Conservation (phyloP, 192 early-diverging fungal genomes). For the Podila epicladia region DNA sequence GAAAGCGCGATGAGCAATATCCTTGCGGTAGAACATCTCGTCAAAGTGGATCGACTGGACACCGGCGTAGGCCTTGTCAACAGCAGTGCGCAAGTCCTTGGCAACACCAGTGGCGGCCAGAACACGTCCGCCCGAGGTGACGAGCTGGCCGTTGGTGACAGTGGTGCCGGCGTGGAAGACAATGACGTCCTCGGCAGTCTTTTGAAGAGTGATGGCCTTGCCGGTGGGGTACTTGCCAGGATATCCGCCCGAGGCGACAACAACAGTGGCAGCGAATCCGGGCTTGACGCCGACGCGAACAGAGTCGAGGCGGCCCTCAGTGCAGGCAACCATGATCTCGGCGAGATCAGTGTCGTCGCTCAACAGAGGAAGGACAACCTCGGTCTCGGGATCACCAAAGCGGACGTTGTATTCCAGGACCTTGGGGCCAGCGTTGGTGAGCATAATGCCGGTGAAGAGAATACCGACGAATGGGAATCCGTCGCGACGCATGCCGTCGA, state of each 20-base stretch:
- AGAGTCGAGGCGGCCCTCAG: constrained; percentile 91
- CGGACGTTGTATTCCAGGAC: constrained; percentile 98
- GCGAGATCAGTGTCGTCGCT: constrained; percentile 85
- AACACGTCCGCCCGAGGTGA: constrained; percentile 95
- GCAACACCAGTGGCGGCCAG: constrained; percentile 90
- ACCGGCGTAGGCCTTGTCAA: constrained; percentile 79
- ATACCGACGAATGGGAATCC: constrained; percentile 97
- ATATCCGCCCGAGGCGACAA: constrained; percentile 93
- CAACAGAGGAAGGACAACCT: constrained; percentile 92
- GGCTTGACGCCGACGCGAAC: constrained; percentile 78
- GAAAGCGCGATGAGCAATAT: constrained; percentile 86
- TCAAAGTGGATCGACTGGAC: constrained; percentile 83
- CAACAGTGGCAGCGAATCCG: constrained; percentile 89
- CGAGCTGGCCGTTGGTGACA: constrained; percentile 62
- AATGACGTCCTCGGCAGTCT: constrained; percentile 49
- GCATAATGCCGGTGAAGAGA: constrained; percentile 97
- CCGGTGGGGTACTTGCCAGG: constrained; percentile 90
- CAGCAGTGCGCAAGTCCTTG: constrained; percentile 76
- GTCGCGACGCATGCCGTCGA: constrained; percentile 96
- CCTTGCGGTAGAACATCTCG: constrained; percentile 87
- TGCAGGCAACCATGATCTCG: constrained; percentile 87
- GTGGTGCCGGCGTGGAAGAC: constrained; percentile 97
- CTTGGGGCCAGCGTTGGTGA: constrained; percentile 90
- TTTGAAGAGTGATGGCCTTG: constrained; percentile 72
- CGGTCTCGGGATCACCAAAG: constrained; percentile 99